These are phyloP conservation scores for Elsinoe necatrix DNA, from an alignment of 2,329 filamentous ascomycete genomes.

Conservation along the genomic window DNA sequence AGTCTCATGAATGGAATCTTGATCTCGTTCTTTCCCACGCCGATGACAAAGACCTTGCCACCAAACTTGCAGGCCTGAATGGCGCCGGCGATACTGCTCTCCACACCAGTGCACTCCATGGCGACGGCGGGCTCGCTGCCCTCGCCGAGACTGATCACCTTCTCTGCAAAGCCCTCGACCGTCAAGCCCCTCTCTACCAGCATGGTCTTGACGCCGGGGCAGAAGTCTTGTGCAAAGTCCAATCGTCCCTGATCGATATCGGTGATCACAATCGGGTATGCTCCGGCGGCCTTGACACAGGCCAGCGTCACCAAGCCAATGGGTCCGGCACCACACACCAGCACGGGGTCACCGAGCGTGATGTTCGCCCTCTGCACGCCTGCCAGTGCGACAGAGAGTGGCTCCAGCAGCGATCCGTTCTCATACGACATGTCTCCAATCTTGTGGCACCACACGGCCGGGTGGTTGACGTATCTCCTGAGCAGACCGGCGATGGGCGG, in stretches of 20 bases:
- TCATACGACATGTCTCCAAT: slow-evolving; percentile 88
- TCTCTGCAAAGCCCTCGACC: slow-evolving; percentile 62
- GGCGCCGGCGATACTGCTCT: slow-evolving; percentile 75
- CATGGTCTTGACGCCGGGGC: slow-evolving; percentile 71
- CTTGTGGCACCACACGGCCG: slow-evolving; percentile 66
- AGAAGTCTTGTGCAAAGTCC: slow-evolving; percentile 74
- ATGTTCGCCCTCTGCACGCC: slow-evolving; percentile 77
- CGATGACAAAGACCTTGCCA: slow-evolving; percentile 94
- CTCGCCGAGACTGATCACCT: slow-evolving; percentile 62
- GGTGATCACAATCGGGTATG: slow-evolving; percentile 84
- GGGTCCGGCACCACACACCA: slow-evolving; percentile 87
- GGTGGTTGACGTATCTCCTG: slow-evolving; percentile 89
- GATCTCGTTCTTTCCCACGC: slow-evolving; percentile 92
- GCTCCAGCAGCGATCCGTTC: slow-evolving; percentile 83
- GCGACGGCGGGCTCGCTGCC: slow-evolving; percentile 71
- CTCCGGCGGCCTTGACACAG: slow-evolving; percentile 76
- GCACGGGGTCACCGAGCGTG: slow-evolving; percentile 72
- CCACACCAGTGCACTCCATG: slow-evolving; percentile 91
- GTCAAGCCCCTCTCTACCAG: slow-evolving; percentile 57
- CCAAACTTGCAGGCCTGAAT: slow-evolving; percentile 92
- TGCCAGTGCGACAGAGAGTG: slow-evolving; percentile 78
- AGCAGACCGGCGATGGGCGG: slow-evolving; percentile 81
- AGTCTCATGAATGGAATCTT: slow-evolving; percentile 91
- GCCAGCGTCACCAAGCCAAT: slow-evolving; percentile 86
- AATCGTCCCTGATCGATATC: slow-evolving; percentile 86